Percentiles rank a stretch among this genome's conserved stretches.
These are phyloP conservation scores for Fraxinus quadrangulata DNA, from an alignment of 257 asterid species.

Conservation along the genomic window DNA sequence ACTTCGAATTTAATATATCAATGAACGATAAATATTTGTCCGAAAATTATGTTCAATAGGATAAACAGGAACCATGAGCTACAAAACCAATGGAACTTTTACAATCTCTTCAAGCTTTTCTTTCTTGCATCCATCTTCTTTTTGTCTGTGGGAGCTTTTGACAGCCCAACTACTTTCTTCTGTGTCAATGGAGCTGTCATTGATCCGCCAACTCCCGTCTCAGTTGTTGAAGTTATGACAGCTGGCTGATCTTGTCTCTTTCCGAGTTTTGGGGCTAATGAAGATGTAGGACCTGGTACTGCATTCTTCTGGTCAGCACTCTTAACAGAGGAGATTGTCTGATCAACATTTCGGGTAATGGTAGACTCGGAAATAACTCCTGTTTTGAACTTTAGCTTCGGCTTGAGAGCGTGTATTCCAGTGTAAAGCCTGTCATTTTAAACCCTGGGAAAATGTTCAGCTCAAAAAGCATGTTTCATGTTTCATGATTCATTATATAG, in stretches of 20 bases:
- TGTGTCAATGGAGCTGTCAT: slow-evolving; percentile 38
- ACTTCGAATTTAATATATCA: background rate
- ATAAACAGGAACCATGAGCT: background rate
- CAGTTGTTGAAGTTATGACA: slow-evolving; percentile 40
- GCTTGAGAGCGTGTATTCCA: slow-evolving; percentile 76
- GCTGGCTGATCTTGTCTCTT: slow-evolving; percentile 47
- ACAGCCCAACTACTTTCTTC: slow-evolving; percentile 62
- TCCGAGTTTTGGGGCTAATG: slow-evolving; percentile 71
- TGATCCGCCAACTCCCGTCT: slow-evolving; percentile 56
- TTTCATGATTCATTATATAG: too few relatives aligned
- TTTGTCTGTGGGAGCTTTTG: slow-evolving; percentile 68
- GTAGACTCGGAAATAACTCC: slow-evolving; percentile 72
- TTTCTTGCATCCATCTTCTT: slow-evolving; percentile 63
- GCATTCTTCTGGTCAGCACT: slow-evolving; percentile 56
- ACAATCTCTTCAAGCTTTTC: slow-evolving; percentile 75
- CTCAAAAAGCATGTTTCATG: background rate
- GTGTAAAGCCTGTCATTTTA: slow-evolving; percentile 64
- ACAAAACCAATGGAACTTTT: slow-evolving; percentile 17
- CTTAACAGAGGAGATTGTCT: slow-evolving; percentile 50
- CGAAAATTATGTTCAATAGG: background rate
- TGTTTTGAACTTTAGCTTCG: slow-evolving; percentile 66
- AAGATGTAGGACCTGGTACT: slow-evolving; percentile 43
- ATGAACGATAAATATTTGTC: background rate
- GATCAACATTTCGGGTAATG: slow-evolving; percentile 59
- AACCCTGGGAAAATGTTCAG: background rate